Base-by-base conservation (phyloP, 306 rosid species). In the Lathyrus tuberosus region DNA sequence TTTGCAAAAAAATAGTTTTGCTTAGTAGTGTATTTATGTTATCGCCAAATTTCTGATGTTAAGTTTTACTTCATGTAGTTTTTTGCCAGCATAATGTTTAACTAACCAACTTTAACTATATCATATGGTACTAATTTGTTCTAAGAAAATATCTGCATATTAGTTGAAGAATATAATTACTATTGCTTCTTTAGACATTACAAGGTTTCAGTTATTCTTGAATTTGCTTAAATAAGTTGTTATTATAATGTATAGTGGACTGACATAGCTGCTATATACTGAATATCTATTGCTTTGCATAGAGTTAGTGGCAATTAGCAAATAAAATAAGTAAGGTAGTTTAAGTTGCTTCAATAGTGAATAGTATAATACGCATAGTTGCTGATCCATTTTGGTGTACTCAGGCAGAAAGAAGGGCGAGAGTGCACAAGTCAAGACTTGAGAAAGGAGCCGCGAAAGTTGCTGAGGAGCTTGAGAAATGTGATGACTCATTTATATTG, bases 361-460 rank as follows among this genome's bases (percentile, higher is more conserved):
- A 49, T 33, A 38, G 37, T 58, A 59, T 47, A 14, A 72, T 22
- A 26, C 10, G 16, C 14, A n/a, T n/a, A 48, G 33, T 15, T 68
- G 33, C 61, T 80, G 69, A 69, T 62, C 3, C 57, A 10, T 71
- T 73, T 78, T 78, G 65, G 41, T 78, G 59, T 69, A 65, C 56
- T 56, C 84, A 90, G 98, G 57, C 69, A 41, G 78, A 94, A 83
- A 87, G 84, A 85, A 87, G 86, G 80, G 98, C 91, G 49, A 85
- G 98, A 75, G 79, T 94, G 73, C 98, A 94, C 86, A 72, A 82
- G 79, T 62, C 86, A 66, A 87, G 95, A 67, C 79, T 94, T 16
- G 97, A 94, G 79, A 86, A 84, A 75, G 98, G 98, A 84, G 97
- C 95, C 62, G 89, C 76, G 7, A 94, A 94, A 82, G 98, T 91